These are phyloP conservation scores for Ustilago trichophora DNA, from an alignment of 1,284 basidiomycete genomes.

Conservation along the genomic window DNA sequence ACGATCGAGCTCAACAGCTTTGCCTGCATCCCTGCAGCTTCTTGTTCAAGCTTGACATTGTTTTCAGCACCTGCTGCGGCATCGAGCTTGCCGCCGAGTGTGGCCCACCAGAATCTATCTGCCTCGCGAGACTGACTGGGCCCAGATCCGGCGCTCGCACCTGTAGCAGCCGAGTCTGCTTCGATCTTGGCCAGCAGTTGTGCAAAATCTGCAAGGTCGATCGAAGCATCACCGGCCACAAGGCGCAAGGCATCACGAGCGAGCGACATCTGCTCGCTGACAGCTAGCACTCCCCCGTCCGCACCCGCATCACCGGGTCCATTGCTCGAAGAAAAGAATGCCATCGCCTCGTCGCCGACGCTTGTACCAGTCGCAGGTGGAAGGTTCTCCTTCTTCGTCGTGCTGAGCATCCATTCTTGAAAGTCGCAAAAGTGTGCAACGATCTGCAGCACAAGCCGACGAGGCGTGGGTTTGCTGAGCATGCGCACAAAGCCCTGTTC, in stretches of 20 bases:
- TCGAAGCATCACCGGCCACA: constrained; percentile 9
- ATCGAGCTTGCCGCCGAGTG: constrained; percentile 12
- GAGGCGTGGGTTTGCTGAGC: constrained; percentile 36
- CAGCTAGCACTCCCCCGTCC: constrained; percentile 20
- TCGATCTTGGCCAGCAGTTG: constrained; percentile 23
- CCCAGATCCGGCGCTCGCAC: neutral
- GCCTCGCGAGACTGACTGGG: constrained; percentile 3
- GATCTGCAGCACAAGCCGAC: constrained; percentile 27
- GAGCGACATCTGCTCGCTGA: constrained; percentile 44
- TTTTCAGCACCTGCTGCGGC: neutral
- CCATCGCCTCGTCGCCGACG: constrained; percentile 6
- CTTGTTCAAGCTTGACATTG: constrained; percentile 6
- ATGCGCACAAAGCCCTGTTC: constrained; percentile 26
- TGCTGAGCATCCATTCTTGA: constrained; percentile 29
- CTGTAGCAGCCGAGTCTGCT: constrained; percentile 1
- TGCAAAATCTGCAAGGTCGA: constrained; percentile 31
- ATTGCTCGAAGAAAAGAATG: constrained; percentile 18
- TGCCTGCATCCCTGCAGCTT: constrained; percentile 1
- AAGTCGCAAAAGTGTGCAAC: constrained; percentile 40
- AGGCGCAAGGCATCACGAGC: constrained; percentile 28
- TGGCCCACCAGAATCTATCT: constrained; percentile 39
- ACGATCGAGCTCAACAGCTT: constrained; percentile 29
- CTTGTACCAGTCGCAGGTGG: constrained; percentile 14
- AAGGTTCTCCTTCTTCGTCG: constrained; percentile 27
- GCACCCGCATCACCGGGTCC: neutral